Evolutionary conservation across 2,329 filamentous ascomycete species (phyloP), one percentile per base, ranked within the genome.

Genomic region (Venturia aucupariae): DNA sequence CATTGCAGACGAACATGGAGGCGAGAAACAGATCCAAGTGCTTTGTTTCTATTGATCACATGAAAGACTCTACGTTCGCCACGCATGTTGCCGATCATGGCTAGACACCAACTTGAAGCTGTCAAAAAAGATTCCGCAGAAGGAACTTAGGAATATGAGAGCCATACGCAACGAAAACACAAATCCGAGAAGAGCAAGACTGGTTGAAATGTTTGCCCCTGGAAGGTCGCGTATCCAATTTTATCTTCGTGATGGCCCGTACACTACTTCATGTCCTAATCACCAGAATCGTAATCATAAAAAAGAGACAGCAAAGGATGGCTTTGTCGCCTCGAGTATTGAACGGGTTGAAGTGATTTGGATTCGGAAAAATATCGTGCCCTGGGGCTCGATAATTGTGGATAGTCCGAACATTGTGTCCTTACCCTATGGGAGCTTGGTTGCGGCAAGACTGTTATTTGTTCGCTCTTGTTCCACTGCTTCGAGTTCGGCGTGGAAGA

Each of bases 21-120:
- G 35, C 30, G 13, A 59, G 24, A 59, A 59, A 59, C 7, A 35
- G 4, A 59, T 60, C 55, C 13, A 15, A 60, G 11, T 39, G 55
- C 55, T 30, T 15, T 17, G 30, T 32, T 13, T 27, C 55, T 22
- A 60, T 15, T 17, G n/a, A 60, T 22, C 10, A 27, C 27, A 62
- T 65, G 41, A 68, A n/a, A 51, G 24, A 68, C 64, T 44, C 22
- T 67, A 24, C 67, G 32, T 17, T 39, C 22, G 8, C 55, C 55
- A 5, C 32, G 7, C 32, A 39, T 22, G 17, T 60, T 39, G 4
- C 55, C 30, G 30, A 67, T 67, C 48, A 30, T 24, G 8, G 19
- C 38, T 2, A 60, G 32, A 39, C 55, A 60, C 55, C 55, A 39
- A 4, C 48, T 30, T 7, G 6, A 30, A 13, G 19, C 22, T 17